These are phyloP conservation scores for Phlyctochytrium bullatum DNA, from an alignment of 192 early-diverging fungal species.

Conservation along the genomic window DNA sequence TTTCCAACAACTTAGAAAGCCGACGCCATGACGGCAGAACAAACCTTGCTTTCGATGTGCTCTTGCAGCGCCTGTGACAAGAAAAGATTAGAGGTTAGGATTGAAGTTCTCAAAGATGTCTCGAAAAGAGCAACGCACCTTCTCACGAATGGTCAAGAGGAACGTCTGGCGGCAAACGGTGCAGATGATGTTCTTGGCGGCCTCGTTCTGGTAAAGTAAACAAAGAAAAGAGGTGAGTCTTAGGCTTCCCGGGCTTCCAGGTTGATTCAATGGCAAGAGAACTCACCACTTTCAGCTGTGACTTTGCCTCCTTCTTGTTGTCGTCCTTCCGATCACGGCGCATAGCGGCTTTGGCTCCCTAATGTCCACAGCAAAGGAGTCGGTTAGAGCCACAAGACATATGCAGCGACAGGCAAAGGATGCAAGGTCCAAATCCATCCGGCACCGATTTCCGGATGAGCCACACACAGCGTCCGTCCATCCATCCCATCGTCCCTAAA, in stretches of 20 bases:
- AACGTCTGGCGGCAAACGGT: conserved; percentile 76
- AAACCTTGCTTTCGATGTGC: conserved; percentile 34
- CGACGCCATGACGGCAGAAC: no score
- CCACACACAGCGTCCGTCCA: no score
- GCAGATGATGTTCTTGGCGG: conserved; percentile 78
- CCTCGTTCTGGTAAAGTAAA: conserved; percentile 59
- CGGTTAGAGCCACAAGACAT: no score
- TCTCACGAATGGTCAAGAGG: conserved; percentile 72
- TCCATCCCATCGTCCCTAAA: no score
- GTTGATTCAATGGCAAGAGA: background rate
- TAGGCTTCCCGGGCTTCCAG: background rate
- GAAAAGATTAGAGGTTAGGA: no score
- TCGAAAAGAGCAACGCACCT: no score
- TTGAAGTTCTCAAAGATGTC: no score
- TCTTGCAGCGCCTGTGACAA: conserved; percentile 45
- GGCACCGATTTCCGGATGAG: no score
- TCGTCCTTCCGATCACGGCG: conserved; percentile 20
- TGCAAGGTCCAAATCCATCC: no score
- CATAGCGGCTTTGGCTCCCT: conserved; percentile 31
- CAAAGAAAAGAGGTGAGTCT: background rate
- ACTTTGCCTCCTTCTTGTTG: conserved; percentile 33
- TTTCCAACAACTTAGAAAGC: background rate
- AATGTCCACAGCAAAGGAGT: no score
- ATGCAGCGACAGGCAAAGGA: no score
- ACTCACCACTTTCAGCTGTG: conserved; percentile 42